Conservation (phyloP, 1,139 yeast species). For the Pichia cactophila region DNA sequence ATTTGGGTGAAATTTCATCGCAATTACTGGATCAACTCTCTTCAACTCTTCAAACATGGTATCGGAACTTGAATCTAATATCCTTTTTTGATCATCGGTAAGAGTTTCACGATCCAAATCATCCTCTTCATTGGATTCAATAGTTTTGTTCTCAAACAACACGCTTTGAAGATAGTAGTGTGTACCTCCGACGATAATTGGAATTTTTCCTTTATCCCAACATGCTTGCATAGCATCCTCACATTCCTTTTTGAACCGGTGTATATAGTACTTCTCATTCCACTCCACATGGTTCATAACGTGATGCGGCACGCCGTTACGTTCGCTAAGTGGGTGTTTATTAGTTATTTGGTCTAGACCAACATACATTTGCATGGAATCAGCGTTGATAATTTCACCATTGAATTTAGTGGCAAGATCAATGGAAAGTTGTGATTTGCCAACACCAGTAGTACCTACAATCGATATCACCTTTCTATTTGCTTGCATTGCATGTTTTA, state of each 20-base stretch:
- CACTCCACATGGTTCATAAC: slow-evolving; percentile 78
- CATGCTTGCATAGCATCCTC: slow-evolving; percentile 47
- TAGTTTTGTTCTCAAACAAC: slow-evolving; percentile 61
- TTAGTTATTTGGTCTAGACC: slow-evolving; percentile 75
- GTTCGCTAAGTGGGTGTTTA: slow-evolving; percentile 77
- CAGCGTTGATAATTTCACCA: slow-evolving; percentile 93
- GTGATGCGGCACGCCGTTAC: slow-evolving; percentile 73
- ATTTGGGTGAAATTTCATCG: slow-evolving; percentile 84
- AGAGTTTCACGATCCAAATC: slow-evolving; percentile 32
- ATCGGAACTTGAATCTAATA: slow-evolving; percentile 44
- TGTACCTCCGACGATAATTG: slow-evolving; percentile 93
- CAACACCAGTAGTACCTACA: slow-evolving; percentile 96
- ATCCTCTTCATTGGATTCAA: slow-evolving; percentile 29
- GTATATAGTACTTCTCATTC: slow-evolving; percentile 80
- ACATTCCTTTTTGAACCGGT: slow-evolving; percentile 73
- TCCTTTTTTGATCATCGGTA: slow-evolving; percentile 20
- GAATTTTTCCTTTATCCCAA: slow-evolving; percentile 63
- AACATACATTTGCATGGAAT: slow-evolving; percentile 90
- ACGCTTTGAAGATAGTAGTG: slow-evolving; percentile 83
- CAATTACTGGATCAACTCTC: slow-evolving; percentile 60
- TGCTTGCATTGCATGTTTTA: not conserved
- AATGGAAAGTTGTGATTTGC: slow-evolving; percentile 80
- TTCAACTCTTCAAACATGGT: slow-evolving; percentile 41
- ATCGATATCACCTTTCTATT: slow-evolving; percentile 24
- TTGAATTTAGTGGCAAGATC: slow-evolving; percentile 69